These are phyloP conservation scores for Cymodocea nodosa DNA, from an alignment of 116 monocot genomes.

Conservation along the genomic window DNA sequence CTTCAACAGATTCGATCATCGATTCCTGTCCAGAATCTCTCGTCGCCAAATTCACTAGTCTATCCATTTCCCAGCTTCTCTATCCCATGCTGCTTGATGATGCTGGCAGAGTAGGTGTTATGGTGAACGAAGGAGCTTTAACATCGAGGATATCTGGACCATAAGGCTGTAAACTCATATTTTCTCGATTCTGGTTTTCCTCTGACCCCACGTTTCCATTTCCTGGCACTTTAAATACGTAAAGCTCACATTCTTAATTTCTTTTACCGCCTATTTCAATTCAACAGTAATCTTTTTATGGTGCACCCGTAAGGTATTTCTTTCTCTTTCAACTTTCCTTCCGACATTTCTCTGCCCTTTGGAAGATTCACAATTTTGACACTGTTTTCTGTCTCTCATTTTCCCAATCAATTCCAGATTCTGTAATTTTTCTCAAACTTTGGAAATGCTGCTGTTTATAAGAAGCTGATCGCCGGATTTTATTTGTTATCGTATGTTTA, in stretches of 20 bases:
- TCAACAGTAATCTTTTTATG: slow-evolving; percentile 63
- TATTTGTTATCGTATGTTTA: too few relatives aligned
- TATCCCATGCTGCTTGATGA: too few relatives aligned
- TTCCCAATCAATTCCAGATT: background rate
- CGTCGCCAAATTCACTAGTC: too few relatives aligned
- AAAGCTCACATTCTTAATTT: slow-evolving; percentile 75
- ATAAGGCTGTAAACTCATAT: too few relatives aligned
- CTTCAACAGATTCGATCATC: too few relatives aligned
- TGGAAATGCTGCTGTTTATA: background rate
- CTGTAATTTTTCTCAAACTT: background rate
- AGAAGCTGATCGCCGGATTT: background rate
- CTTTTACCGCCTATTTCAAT: slow-evolving; percentile 77
- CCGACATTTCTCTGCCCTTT: background rate
- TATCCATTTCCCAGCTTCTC: too few relatives aligned
- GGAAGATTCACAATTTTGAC: background rate
- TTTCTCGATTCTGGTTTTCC: too few relatives aligned
- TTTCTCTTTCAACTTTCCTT: background rate
- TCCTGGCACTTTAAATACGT: slow-evolving; percentile 73
- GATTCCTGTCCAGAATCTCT: too few relatives aligned
- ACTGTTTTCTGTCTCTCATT: background rate
- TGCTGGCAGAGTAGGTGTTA: too few relatives aligned
- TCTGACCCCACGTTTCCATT: too few relatives aligned
- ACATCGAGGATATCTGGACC: too few relatives aligned
- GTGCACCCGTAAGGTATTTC: slow-evolving; percentile 87
- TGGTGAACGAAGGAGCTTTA: too few relatives aligned